Percentiles rank a stretch among this genome's conserved stretches.
phyloP scores from a whole-genome alignment of 1,284 basidiomycete species.

The Cutaneotrichosporon cutaneum region DNA sequence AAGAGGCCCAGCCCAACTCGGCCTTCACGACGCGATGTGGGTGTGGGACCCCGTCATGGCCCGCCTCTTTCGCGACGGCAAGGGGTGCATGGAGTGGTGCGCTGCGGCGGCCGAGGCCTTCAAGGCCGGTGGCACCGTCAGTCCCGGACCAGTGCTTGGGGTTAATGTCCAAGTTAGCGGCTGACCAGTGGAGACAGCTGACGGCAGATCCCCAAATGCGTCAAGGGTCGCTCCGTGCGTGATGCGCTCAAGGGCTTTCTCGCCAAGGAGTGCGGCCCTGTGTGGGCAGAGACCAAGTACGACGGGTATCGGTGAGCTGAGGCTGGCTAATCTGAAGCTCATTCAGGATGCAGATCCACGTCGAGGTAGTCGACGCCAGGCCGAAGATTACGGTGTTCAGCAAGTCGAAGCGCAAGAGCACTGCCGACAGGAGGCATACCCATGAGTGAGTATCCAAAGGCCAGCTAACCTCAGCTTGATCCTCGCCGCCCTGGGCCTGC shows the following conservation, averaged over 20 bases:
- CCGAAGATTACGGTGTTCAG: constrained; percentile 72
- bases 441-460: constrained; percentile 59
- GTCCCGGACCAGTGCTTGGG: constrained; percentile 54
- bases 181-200: neutral
- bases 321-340: too few species aligned
- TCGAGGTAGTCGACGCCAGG: constrained; percentile 55
- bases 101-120: constrained; percentile 58
- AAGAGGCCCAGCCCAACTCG: constrained; percentile 57
- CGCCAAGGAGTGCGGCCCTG: constrained; percentile 31
- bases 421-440: constrained; percentile 65
- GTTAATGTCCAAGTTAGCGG: constrained; percentile 62
- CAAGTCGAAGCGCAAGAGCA: constrained; percentile 78
- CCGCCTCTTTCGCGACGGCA: constrained; percentile 58
- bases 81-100: constrained; percentile 63
- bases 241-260: constrained; percentile 61
- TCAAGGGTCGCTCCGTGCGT: constrained; percentile 63
- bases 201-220: constrained; percentile 72
- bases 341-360: constrained; percentile 73
- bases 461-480: constrained; percentile 58
- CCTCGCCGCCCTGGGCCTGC: constrained; percentile 61
- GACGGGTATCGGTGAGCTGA: constrained; percentile 71
- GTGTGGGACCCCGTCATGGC: constrained; percentile 69
- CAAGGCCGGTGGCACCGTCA: neutral
- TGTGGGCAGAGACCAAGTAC: constrained; percentile 87
- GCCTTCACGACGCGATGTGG: constrained; percentile 64